Evolutionary conservation across 1,284 basidiomycete genomes (phyloP).

Genomic region (Heterobasidion annosum): DNA sequence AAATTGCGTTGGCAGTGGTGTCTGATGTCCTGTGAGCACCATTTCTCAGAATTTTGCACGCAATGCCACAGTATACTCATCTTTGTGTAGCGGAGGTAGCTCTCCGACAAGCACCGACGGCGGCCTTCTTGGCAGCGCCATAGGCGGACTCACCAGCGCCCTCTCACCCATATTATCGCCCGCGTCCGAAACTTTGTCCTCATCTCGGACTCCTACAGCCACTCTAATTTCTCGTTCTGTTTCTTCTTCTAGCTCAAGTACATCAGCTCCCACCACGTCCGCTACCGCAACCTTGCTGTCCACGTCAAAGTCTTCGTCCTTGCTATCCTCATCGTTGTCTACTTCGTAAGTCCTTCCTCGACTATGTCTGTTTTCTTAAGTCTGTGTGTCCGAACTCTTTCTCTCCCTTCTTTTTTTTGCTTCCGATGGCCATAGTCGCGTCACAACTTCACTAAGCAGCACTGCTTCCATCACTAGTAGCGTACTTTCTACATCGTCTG

Average conservation of each 20-base stretch:
- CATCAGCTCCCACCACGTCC: conserved; percentile 2
- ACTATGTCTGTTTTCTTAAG: not conserved
- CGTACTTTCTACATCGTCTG: conserved; percentile 6
- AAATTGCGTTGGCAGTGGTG: too few species aligned
- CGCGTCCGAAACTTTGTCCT: not conserved
- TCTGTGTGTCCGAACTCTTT: too few species aligned
- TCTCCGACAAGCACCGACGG: not conserved
- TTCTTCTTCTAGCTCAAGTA: conserved; percentile 6
- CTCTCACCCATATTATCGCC: not conserved
- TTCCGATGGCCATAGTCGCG: too few species aligned
- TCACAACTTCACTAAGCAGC: not conserved
- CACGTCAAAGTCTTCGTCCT: conserved; percentile 3
- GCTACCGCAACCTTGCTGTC: conserved; percentile 4
- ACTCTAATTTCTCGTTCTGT: not conserved
- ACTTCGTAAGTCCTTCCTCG: not conserved
- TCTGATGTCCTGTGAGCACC: too few species aligned
- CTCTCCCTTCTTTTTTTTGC: too few species aligned
- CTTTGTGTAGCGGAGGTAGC: too few species aligned
- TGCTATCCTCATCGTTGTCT: not conserved
- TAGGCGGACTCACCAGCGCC: not conserved
- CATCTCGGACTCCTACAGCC: not conserved
- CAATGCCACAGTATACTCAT: too few species aligned
- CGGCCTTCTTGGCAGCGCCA: not conserved
- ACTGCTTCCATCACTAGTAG: conserved; percentile 5
- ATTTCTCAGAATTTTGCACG: too few species aligned